Evolutionary conservation across 768 basidiomycete species (phyloP), one percentile per base, ranked within the genome.

Genomic region (Sarcodon sp.): DNA sequence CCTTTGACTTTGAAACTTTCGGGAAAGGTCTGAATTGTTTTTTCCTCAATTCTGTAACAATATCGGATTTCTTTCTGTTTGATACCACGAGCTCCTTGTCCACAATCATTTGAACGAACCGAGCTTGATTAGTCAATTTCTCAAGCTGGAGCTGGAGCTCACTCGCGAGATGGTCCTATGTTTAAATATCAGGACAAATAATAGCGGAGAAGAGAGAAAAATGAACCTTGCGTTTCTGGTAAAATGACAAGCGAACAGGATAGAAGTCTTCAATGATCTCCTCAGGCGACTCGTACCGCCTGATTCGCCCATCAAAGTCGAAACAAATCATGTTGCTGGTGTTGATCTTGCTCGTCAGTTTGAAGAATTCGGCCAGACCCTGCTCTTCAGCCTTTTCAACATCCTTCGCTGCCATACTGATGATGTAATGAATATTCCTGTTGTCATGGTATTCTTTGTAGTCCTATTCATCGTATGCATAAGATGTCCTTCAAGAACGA

Each of bases 271-370:
- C 81, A 41, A 98, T 64, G 47, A 99, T 88, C 54, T 92, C 85
- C 60, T 98, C 96, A 0, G 96, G 79, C 0, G 81, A 76, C 13
- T 76, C 69, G 63, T 97, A 98, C 66, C 83, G 93, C 68, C 83
- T 90, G 68, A 99, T 94, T 70, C 94, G 96, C 55, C 89, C 84
- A 13, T 93, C 87, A 51, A 87, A 77, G 64, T 99, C 94, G 64
- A 99, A 99, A 66, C 90, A 92, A 13, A 98, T 96, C 96, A 99
- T 98, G 68, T 99, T 99, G 61, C 79, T 76, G 12, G 90, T 96
- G 63, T 73, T 85, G 62, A 99, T 66, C 62, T 92, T 87, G 43
- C 74, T 65, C 11, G 79, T 79, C 52, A 97, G 68, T 65, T 91
- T 94, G 80, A 99, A 97, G 62, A 79, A 87, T 63, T 96, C 93